These are phyloP conservation scores for Lycium barbarum DNA, from an alignment of 257 asterid species.

Conservation along the genomic window DNA sequence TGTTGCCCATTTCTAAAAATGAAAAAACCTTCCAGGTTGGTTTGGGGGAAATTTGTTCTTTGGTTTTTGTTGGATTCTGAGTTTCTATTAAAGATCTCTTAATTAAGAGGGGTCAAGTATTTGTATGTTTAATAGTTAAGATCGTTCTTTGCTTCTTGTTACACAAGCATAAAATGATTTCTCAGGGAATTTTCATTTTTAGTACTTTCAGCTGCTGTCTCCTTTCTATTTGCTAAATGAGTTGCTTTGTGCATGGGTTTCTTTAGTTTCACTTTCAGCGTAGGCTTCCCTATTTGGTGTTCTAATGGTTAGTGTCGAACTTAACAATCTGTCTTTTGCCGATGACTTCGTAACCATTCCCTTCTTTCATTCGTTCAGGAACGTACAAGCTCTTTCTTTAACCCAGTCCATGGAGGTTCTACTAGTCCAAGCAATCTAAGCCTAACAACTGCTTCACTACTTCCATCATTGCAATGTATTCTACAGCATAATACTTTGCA, in stretches of 20 bases:
- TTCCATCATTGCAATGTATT: slow-evolving; percentile 76
- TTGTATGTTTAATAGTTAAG: not conserved
- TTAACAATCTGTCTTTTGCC: slow-evolving; percentile 40
- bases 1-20: not conserved
- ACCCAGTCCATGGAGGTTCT: slow-evolving; percentile 55
- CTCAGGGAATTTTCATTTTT: not conserved
- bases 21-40: slow-evolving; percentile 2
- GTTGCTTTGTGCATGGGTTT: slow-evolving; percentile 6
- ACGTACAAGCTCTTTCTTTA: slow-evolving; percentile 46
- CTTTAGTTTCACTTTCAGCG: not conserved
- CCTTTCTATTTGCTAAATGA: slow-evolving; percentile 10
- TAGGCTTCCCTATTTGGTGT: not conserved
- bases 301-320: slow-evolving; percentile 36
- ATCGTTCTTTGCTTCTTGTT: not conserved
- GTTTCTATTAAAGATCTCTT: not conserved
- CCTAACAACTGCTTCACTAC: slow-evolving; percentile 63
- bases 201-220: slow-evolving; percentile 10
- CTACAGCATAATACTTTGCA: slow-evolving; percentile 82
- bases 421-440: slow-evolving; percentile 50
- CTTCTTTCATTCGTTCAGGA: slow-evolving; percentile 55
- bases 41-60: not conserved
- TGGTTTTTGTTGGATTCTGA: not conserved
- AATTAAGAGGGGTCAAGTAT: not conserved
- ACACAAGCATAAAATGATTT: not conserved
- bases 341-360: slow-evolving; percentile 50